phyloP scores from a whole-genome alignment of 345 rosid genomes.

The Salix purpurea region DNA sequence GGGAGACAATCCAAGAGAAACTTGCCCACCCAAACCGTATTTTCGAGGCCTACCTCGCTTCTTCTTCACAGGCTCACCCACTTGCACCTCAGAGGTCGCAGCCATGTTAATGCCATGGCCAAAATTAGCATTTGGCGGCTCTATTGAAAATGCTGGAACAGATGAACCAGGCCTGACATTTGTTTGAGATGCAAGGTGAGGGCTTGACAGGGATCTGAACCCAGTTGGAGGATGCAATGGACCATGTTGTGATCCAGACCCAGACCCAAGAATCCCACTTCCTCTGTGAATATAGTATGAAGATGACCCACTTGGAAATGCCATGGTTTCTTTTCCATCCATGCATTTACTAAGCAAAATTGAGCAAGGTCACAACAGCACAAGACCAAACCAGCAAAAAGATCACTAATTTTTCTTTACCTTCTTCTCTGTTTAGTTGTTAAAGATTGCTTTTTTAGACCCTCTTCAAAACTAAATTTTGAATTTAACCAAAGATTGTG shows the following conservation, averaged over 20 bases:
- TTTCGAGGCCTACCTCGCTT: constrained; percentile 97
- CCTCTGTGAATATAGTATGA: constrained; percentile 83
- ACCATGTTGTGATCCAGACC: constrained; percentile 48
- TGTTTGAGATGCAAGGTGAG: constrained; percentile 45
- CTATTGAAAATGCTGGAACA: constrained; percentile 48
- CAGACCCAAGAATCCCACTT: constrained; percentile 45
- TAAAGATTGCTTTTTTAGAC: constrained; percentile 2
- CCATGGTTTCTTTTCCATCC: constrained; percentile 97
- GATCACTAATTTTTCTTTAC: neutral
- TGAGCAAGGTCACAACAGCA: constrained; percentile 11
- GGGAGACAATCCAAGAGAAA: constrained; percentile 77
- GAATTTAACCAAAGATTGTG: neutral
- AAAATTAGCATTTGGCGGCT: constrained; percentile 49
- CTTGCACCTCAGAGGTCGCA: constrained; percentile 40
- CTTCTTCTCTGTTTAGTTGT: neutral
- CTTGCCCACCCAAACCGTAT: constrained; percentile 81
- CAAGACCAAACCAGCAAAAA: neutral
- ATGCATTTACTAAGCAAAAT: constrained; percentile 60
- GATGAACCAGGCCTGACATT: constrained; percentile 31
- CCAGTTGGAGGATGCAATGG: constrained; percentile 52
- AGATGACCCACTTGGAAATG: constrained; percentile 71
- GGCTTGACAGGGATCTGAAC: constrained; percentile 50
- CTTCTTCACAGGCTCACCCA: constrained; percentile 67
- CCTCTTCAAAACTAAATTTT: neutral
- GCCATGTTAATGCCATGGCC: constrained; percentile 56